Evolutionary conservation across 257 asterid species (phyloP).

Genomic region (Galeopsis tetrahit): DNA sequence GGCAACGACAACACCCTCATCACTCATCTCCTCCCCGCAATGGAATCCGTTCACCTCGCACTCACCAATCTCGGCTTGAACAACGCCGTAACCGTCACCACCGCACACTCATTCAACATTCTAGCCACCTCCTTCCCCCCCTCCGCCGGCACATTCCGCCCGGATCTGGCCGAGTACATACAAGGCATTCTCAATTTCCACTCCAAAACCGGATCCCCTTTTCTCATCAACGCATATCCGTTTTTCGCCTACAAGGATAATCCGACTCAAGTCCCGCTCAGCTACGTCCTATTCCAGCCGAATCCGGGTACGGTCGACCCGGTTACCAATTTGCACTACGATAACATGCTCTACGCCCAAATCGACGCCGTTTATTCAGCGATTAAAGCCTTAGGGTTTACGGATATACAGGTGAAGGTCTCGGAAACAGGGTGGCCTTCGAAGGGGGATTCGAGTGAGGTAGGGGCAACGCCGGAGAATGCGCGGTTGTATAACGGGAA

Average conservation of each 20-base stretch:
- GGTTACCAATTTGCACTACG: slow-evolving; percentile 61
- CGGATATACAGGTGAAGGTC: slow-evolving; percentile 57
- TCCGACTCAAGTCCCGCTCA: slow-evolving; percentile 54
- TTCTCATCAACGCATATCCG: slow-evolving; percentile 88
- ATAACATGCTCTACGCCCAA: slow-evolving; percentile 92
- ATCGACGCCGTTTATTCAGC: slow-evolving; percentile 84
- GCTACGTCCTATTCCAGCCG: slow-evolving; percentile 78
- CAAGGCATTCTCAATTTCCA: slow-evolving; percentile 63
- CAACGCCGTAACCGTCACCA: slow-evolving; percentile 58
- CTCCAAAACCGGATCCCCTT: slow-evolving; percentile 59
- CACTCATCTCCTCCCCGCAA: slow-evolving; percentile 73
- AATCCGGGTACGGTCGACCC: slow-evolving; percentile 71
- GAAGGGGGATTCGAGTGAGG: slow-evolving; percentile 69
- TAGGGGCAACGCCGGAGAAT: slow-evolving; percentile 78
- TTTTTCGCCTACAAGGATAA: slow-evolving; percentile 83
- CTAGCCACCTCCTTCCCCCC: slow-evolving; percentile 76
- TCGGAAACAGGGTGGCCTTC: slow-evolving; percentile 99
- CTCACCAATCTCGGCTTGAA: slow-evolving; percentile 56
- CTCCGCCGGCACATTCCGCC: slow-evolving; percentile 64
- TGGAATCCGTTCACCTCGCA: slow-evolving; percentile 57
- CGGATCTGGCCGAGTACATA: slow-evolving; percentile 52
- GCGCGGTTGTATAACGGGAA: slow-evolving; percentile 74
- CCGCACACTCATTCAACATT: slow-evolving; percentile 69
- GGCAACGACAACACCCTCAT: slow-evolving; percentile 53
- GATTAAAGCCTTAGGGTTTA: slow-evolving; percentile 59